phyloP scores from a whole-genome alignment of 2,329 filamentous ascomycete species.

The Trichophyton rubrum region DNA sequence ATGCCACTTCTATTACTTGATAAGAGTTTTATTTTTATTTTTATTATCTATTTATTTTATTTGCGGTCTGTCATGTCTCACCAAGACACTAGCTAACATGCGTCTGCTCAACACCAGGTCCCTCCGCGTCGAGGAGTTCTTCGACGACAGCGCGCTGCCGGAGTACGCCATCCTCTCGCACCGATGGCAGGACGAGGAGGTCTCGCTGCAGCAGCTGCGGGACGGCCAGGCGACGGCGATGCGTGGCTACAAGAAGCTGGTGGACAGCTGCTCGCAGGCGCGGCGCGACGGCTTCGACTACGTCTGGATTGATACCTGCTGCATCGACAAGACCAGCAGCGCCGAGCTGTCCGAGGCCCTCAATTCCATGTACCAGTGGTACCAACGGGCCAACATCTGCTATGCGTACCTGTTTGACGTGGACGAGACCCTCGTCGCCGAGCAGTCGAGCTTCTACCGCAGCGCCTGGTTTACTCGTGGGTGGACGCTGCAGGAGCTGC shows the following conservation, averaged over 20 bases:
- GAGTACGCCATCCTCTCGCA: slow-evolving; percentile 20
- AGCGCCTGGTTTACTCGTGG: slow-evolving; percentile 9
- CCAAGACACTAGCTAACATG: no score
- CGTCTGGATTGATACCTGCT: slow-evolving; percentile 31
- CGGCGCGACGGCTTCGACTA: slow-evolving; percentile 19
- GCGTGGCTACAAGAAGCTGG: slow-evolving; percentile 3
- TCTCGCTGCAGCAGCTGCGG: slow-evolving; percentile 14
- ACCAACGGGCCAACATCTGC: slow-evolving; percentile 23
- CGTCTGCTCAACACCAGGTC: neutral
- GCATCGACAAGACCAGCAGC: slow-evolving; percentile 27
- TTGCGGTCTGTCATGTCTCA: no score
- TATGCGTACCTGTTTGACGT: slow-evolving; percentile 26
- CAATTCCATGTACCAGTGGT: slow-evolving; percentile 23
- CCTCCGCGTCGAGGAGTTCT: neutral
- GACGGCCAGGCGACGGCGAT: neutral
- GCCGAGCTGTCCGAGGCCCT: slow-evolving; percentile 27
- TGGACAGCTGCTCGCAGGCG: slow-evolving; percentile 12
- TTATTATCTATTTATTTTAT: no score
- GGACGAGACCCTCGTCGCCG: neutral
- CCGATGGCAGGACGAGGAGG: slow-evolving; percentile 17
- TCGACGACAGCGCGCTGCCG: neutral
- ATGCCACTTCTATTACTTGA: no score
- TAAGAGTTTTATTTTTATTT: no score
- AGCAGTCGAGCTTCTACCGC: neutral
- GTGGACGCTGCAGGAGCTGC: slow-evolving; percentile 9